Conservation (phyloP, 2,329 filamentous ascomycete genomes). For the Arthrobotrys entomopaga region DNA sequence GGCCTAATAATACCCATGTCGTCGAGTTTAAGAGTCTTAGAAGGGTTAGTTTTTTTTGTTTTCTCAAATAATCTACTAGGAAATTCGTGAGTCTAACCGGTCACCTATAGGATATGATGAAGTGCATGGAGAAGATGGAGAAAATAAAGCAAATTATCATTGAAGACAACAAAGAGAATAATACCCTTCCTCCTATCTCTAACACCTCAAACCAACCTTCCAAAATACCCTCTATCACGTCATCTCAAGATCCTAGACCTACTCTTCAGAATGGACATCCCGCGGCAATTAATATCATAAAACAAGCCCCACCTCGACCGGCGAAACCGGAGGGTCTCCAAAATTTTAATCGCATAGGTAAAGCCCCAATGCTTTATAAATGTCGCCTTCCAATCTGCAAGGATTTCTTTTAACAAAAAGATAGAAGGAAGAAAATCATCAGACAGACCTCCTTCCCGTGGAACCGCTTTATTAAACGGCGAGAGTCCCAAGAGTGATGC, state of each 20-base stretch:
- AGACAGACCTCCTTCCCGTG: constrained; percentile 68
- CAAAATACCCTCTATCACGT: constrained; percentile 12
- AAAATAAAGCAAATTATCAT: constrained; percentile 71
- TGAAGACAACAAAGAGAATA: constrained; percentile 68
- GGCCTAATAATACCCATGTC: constrained; percentile 64
- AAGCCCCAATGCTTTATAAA: constrained; percentile 60
- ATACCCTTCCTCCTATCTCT: constrained; percentile 15
- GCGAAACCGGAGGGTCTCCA: constrained; percentile 62
- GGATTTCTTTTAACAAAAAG: neutral
- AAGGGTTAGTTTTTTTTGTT: constrained; percentile 58
- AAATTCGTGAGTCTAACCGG: neutral
- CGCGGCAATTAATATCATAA: constrained; percentile 36
- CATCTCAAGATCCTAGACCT: constrained; percentile 26
- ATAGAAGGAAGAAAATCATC: constrained; percentile 59
- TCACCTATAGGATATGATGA: constrained; percentile 36
- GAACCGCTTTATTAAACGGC: constrained; percentile 52
- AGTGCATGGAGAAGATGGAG: constrained; percentile 64
- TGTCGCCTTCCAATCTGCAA: neutral
- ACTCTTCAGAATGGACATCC: constrained; percentile 52
- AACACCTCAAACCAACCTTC: neutral
- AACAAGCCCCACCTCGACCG: constrained; percentile 60
- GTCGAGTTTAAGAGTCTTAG: constrained; percentile 65
- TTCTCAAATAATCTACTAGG: neutral
- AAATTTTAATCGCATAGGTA: constrained; percentile 68
- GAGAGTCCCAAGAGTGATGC: constrained; percentile 11